A percentile compares a stretch with the other conserved stretches of the same genome.
Evolutionary conservation across 2,329 filamentous ascomycete genomes (phyloP).

Genomic region (Curvularia sp.): DNA sequence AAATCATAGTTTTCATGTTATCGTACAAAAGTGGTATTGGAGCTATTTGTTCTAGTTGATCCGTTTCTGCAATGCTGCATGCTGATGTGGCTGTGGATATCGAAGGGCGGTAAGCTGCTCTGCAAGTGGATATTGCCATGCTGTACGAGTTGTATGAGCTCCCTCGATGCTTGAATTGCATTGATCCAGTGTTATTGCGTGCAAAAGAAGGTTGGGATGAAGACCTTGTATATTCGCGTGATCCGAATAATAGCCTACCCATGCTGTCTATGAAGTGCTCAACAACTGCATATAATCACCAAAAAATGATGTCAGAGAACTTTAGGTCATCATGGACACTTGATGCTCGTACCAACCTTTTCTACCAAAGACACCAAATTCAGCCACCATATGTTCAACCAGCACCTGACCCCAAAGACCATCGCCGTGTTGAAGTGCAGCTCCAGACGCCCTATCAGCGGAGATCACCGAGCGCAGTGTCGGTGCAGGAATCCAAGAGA

Average conservation of each 20-base stretch:
- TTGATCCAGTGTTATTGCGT: too few species aligned
- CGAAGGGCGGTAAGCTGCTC: background rate
- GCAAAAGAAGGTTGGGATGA: background rate
- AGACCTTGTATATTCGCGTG: too few species aligned
- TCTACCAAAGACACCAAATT: background rate
- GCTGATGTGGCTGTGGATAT: background rate
- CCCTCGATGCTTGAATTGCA: too few species aligned
- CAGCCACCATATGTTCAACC: background rate
- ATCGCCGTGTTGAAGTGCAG: background rate
- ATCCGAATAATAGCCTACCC: too few species aligned
- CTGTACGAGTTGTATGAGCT: background rate
- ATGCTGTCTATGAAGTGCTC: too few species aligned
- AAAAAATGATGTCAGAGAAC: too few species aligned
- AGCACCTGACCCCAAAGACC: background rate
- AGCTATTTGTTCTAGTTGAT: background rate
- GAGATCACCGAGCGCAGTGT: too few species aligned
- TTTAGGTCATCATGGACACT: too few species aligned
- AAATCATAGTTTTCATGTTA: background rate
- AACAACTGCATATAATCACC: too few species aligned
- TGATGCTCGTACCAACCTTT: too few species aligned
- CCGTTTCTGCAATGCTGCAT: background rate
- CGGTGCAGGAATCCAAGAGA: too few species aligned
- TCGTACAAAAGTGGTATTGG: background rate
- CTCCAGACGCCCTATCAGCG: background rate
- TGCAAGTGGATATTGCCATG: background rate